Percentiles rank a stretch among this genome's conserved stretches.
Evolutionary conservation across 2,329 filamentous ascomycete species (phyloP).

Genomic region (Trichoderma sp.): DNA sequence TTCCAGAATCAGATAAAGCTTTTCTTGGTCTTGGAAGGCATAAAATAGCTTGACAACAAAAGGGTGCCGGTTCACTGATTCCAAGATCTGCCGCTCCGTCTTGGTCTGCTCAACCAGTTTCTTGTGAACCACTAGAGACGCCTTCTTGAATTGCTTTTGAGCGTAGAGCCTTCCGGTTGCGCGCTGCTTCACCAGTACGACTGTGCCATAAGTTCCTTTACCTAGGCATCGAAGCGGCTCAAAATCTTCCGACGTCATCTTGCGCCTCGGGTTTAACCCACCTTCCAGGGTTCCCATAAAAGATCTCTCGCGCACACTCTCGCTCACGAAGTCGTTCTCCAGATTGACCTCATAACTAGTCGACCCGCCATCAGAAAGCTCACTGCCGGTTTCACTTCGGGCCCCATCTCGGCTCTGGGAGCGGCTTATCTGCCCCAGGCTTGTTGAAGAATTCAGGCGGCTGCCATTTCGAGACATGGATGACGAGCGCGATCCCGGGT

Average conservation of each 20-base stretch:
- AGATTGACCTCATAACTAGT: conserved; percentile 84
- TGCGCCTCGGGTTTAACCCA: conserved; percentile 58
- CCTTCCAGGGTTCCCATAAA: conserved; percentile 51
- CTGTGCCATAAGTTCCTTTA: conserved; percentile 94
- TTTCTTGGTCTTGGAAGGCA: conserved; percentile 96
- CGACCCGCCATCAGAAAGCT: conserved; percentile 62
- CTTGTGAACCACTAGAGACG: conserved; percentile 91
- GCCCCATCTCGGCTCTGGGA: conserved; percentile 55
- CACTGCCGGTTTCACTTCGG: conserved; percentile 51
- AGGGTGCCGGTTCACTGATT: conserved; percentile 92
- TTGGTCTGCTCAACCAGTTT: conserved; percentile 95
- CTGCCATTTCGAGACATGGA: conserved; percentile 55
- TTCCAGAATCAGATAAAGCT: conserved; percentile 94
- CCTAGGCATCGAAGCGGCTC: conserved; percentile 87
- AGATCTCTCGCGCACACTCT: conserved; percentile 49
- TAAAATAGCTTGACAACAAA: conserved; percentile 99
- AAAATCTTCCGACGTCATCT: conserved; percentile 92
- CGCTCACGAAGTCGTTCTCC: conserved; percentile 80
- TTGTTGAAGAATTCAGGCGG: conserved; percentile 38
- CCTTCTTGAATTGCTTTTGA: conserved; percentile 98
- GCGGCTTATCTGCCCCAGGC: conserved; percentile 55
- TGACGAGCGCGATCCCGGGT: conserved; percentile 52
- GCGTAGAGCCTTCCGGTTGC: conserved; percentile 86
- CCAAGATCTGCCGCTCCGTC: conserved; percentile 90
- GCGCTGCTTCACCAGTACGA: conserved; percentile 86